Percentiles rank a stretch among this genome's conserved stretches.
Evolutionary conservation across 2,329 filamentous ascomycete genomes (phyloP).

Genomic region (Alternaria sp.): DNA sequence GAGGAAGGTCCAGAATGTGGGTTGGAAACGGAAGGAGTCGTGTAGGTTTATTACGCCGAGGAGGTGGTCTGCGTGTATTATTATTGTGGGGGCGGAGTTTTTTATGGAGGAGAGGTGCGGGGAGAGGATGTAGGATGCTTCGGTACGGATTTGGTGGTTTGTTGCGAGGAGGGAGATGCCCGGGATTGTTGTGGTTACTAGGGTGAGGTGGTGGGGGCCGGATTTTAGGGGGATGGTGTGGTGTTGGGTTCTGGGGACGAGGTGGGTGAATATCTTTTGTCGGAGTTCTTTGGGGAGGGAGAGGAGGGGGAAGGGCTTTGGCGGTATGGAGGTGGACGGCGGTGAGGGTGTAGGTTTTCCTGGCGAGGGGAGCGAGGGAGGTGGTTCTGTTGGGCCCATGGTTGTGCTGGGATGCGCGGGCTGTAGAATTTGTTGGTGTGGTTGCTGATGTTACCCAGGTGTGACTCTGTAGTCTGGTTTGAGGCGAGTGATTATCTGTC

Average conservation of each 20-base stretch:
- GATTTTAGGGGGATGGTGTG: background rate
- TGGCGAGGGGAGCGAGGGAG: background rate
- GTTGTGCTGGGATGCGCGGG: background rate
- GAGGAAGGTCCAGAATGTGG: background rate
- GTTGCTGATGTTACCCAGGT: background rate
- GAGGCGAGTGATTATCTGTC: background rate
- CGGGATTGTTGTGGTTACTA: conserved; percentile 4
- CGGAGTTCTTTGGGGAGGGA: conserved; percentile 14
- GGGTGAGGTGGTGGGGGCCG: background rate
- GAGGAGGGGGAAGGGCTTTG: conserved; percentile 7
- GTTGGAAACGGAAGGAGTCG: background rate
- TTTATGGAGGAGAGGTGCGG: background rate
- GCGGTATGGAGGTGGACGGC: background rate
- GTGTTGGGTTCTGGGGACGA: background rate
- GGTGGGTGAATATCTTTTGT: conserved; percentile 9
- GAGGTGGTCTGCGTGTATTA: background rate
- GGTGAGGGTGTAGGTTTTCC: background rate
- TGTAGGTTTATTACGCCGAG: background rate
- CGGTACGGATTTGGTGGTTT: background rate
- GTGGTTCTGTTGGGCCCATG: background rate
- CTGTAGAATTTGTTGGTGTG: background rate
- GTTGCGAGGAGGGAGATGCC: conserved; percentile 7
- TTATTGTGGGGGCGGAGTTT: background rate
- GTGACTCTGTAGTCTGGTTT: background rate
- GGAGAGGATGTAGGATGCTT: conserved; percentile 2